phyloP scores from a whole-genome alignment of 1,284 basidiomycete species.

The Stereum hirsutum region DNA sequence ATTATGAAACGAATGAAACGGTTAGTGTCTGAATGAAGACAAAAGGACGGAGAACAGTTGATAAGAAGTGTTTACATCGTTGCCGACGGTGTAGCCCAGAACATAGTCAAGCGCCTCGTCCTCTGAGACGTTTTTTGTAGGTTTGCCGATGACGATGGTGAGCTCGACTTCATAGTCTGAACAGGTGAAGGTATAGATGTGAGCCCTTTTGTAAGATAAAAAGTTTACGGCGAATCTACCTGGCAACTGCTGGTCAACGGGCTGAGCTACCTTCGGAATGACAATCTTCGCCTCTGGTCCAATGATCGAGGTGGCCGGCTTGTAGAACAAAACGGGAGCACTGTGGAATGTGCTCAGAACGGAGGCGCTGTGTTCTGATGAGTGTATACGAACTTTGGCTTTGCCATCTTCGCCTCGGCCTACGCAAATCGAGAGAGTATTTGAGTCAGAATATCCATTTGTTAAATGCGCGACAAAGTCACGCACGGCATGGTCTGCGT shows the following conservation, averaged over 20 bases:
- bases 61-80: conserved; percentile 60
- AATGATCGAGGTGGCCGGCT: conserved; percentile 65
- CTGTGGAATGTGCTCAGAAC: conserved; percentile 21
- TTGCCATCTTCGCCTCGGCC: conserved; percentile 57
- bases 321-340: conserved; percentile 73
- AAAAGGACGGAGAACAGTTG: background rate
- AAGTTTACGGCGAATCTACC: too few species aligned
- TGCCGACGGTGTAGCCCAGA: conserved; percentile 71
- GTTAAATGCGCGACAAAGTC: background rate
- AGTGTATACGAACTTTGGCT: conserved; percentile 54
- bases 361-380: background rate
- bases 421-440: conserved; percentile 19
- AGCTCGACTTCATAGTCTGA: conserved; percentile 93
- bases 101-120: conserved; percentile 76
- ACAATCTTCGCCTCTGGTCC: conserved; percentile 58
- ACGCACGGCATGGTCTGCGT: conserved; percentile 67
- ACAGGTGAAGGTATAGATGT: too few species aligned
- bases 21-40: background rate
- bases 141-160: conserved; percentile 76
- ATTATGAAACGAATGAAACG: background rate
- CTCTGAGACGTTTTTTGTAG: conserved; percentile 70
- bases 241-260: conserved; percentile 60
- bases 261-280: conserved; percentile 64
- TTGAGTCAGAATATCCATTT: background rate
- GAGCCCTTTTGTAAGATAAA: too few species aligned